Base-by-base conservation (phyloP, 2,329 filamentous ascomycete genomes). In the Parastagonospora nodorum region DNA sequence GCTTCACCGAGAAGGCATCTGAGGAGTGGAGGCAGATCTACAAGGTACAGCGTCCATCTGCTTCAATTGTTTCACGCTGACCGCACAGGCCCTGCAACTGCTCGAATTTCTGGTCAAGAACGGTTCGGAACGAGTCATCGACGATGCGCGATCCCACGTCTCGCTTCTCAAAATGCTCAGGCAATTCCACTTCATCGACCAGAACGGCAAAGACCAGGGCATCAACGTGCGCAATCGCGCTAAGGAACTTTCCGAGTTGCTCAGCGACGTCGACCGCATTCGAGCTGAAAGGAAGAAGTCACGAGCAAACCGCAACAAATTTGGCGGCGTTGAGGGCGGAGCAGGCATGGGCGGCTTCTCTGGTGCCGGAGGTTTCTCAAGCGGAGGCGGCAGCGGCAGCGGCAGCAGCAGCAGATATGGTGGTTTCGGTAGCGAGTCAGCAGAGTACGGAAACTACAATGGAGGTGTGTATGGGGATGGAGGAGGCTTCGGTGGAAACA, bases 1-100 rank as follows among this genome's bases (percentile, higher is more conserved):
- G 94, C 60, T 99, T 99, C 76, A 99, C 94, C 54, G 94, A 99
- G 74, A 99, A 99, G 80, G 84, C 92, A 7, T 93, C 94, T 48
- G 94, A 99, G 74, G 94, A 99, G 78, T 99, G 94, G 94, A 86
- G 94, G 62, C 94, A 99, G 75, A 99, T 99, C 71, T 99, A 99
- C 84, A 99, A 99, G 81, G 88, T 91, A 55, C 67, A 53, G 11
- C 42, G 15, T 9, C 38, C 35, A 15, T 41, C 42, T 33, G 27
- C 15, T 29, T 15, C 12, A 8, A 6, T 7, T 16, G 24, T 29
- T 8, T 3, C 12, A 39, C 15, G 41, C 65, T 72, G 38, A 72
- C 60, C 41, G 5, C 9, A 2, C 54, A 86, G 84, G 82, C 82
- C 8, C 86, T 99, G 19, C 94, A 97, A 81, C 83, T 99, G 48